phyloP scores from a whole-genome alignment of 495 filamentous ascomycete genomes.

The Melanomma pulvis-pyrius region DNA sequence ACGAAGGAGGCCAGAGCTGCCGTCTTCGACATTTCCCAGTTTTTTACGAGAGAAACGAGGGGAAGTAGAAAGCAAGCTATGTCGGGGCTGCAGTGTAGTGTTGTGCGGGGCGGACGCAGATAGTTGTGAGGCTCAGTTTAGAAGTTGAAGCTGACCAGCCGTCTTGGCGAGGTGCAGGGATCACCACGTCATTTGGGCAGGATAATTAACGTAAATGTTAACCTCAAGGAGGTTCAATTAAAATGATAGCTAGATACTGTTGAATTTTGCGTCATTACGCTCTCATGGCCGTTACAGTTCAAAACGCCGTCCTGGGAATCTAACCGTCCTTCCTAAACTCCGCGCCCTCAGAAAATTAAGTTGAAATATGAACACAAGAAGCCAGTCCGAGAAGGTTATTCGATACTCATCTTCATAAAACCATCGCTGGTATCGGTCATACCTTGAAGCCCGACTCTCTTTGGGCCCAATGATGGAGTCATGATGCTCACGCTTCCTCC shows the following conservation, averaged over 20 bases:
- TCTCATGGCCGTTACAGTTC: slow-evolving; percentile 10
- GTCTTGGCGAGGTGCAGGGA: slow-evolving; percentile 23
- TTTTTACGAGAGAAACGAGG: background rate
- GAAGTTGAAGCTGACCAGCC: slow-evolving; percentile 5
- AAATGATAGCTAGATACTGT: background rate
- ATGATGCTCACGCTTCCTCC: slow-evolving; percentile 49
- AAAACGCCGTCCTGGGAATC: background rate
- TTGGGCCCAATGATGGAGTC: slow-evolving; percentile 52
- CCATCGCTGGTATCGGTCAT: slow-evolving; percentile 96
- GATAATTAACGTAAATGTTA: background rate
- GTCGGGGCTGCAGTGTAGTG: background rate
- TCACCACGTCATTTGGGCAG: background rate
- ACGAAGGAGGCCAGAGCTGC: slow-evolving; percentile 71
- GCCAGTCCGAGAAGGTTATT: slow-evolving; percentile 48
- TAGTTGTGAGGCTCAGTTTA: background rate
- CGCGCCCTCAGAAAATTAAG: slow-evolving; percentile 3
- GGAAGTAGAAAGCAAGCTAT: background rate
- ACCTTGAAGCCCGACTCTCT: slow-evolving; percentile 85
- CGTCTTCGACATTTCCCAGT: slow-evolving; percentile 40
- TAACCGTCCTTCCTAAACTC: slow-evolving; percentile 5
- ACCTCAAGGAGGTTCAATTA: background rate
- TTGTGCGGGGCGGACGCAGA: background rate
- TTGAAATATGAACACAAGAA: background rate
- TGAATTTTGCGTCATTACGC: background rate
- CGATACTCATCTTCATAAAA: slow-evolving; percentile 97